A percentile compares a stretch with the other conserved stretches of the same genome.
Conservation (phyloP, 805 yeast genomes). For the Wilhelminamyces savonicus region DNA sequence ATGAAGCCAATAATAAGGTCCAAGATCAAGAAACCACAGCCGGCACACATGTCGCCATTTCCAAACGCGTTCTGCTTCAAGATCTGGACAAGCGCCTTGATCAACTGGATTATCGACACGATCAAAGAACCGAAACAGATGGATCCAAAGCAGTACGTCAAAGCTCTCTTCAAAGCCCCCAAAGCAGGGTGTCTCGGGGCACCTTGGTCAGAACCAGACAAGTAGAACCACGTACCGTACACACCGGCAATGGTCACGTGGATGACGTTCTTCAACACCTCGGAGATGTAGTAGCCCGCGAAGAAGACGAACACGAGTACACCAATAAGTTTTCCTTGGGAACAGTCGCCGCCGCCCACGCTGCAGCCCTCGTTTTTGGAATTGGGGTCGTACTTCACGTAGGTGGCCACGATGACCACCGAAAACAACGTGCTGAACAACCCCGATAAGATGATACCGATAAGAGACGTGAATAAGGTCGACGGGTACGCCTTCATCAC, state of each 20-base stretch:
- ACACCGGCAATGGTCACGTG: constrained; percentile 81
- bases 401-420: constrained; percentile 65
- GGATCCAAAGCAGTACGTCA: constrained; percentile 85
- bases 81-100: constrained; percentile 49
- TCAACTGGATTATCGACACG: constrained; percentile 64
- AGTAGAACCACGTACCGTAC: constrained; percentile 88
- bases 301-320: constrained; percentile 68
- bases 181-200: constrained; percentile 75
- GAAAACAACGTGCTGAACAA: constrained; percentile 63
- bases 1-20: constrained; percentile 58
- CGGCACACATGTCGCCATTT: constrained; percentile 47
- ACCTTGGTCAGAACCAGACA: constrained; percentile 67
- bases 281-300: constrained; percentile 79
- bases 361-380: constrained; percentile 46
- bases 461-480: constrained; percentile 50
- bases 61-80: constrained; percentile 47
- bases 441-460: constrained; percentile 56
- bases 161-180: constrained; percentile 73
- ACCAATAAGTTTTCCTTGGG: constrained; percentile 56
- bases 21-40: constrained; percentile 45
- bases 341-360: constrained; percentile 49
- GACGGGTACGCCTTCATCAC: constrained; percentile 73
- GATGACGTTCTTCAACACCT: constrained; percentile 72
- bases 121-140: constrained; percentile 79
- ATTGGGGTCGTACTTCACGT: constrained; percentile 68